Evolutionary conservation across 441 rosid species (phyloP), one percentile per base, ranked within the genome.

Genomic region (Hura crepitans): DNA sequence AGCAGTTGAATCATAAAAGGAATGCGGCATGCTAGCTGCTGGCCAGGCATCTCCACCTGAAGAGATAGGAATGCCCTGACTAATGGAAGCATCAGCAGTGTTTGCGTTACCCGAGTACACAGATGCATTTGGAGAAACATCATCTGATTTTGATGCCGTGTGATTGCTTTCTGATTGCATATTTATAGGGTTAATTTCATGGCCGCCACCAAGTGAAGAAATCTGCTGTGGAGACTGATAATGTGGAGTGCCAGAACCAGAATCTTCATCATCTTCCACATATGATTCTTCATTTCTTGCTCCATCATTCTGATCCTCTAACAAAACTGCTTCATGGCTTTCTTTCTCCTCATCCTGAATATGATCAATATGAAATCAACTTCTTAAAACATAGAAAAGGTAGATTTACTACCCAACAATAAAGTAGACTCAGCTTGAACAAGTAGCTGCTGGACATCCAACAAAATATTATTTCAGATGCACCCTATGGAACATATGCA

Each of bases 11-110:
- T 77, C 84, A 81, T 79, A 83, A 75, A 72, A 84, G 60, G 87
- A 73, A 73, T 80, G 84, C 14, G 83, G 73, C 80, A 80, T 66
- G 78, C 78, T 82, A 72, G 71, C 85, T 66, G 83, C 74, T 33
- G 85, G 84, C 97, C 97, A 96, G 53, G 85, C 80, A 78, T 81
- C 85, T 78, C 83, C 81, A 58, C 80, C 66, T 55, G 87, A 78
- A 75, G 89, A 75, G 72, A 80, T 77, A 11, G 82, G 83, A 78
- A 74, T 79, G 69, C 75, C 86, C 75, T 77, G 87, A 73, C 72
- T 69, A 42, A 77, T 72, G 66, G 89, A 70, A 75, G 74, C 75
- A 79, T 83, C 77, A 49, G 74, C 77, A 64, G 65, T 65, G 69
- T 81, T 85, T 77, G 78, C 74, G 70, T 80, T 72, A 72, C 70